Base-by-base conservation (phyloP, 1,284 basidiomycete species). In the Irpex rosettiformis region DNA sequence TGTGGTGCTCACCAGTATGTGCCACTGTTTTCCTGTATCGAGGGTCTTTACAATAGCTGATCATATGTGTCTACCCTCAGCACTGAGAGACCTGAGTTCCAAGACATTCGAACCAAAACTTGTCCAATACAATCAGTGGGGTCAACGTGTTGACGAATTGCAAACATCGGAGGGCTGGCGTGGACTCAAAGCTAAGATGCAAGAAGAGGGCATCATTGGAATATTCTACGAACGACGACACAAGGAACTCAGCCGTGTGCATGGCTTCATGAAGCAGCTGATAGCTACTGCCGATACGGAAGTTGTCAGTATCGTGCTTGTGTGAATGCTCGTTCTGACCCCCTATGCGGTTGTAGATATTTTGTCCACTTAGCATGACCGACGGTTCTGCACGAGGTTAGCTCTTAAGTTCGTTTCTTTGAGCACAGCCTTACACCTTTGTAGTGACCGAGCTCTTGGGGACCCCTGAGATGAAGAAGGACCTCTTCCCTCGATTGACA, bases 281-380 rank as follows among this genome's bases (percentile, higher is more conserved):
- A 67, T 91, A 42, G 78, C 85, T 69, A 75, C 75, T 10, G 86
- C 80, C 2, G 87, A 90, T 66, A 76, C 79, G 6, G 82, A 87
- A 62, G 79, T 81, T 70, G 86, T 88, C 58, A 54, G 78, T 71
- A 10, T 47, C n/a, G 18, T 47, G 30, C 16, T 43, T 18, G 7
- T 27, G 21, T 28, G 54, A 43, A 59, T 13, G 48, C 10, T 18
- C 47, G 30, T 6, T 37, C 29, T 21, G 24, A 3, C 18, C 3
- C 21, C 13, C 43, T 45, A 2, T 22, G 3, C 43, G 43, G 43
- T 18, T 7, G 54, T 33, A 88, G 84, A 75, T 85, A 8, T 81
- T 84, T 58, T 91, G 88, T 60, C 88, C 89, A 1, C 72, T 90
- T 62, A 84, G 83, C 45, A 92, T 92, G 90, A 88, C 88, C 0